Base-by-base conservation (phyloP, 2,329 filamentous ascomycete genomes). In the Curvularia sp. region DNA sequence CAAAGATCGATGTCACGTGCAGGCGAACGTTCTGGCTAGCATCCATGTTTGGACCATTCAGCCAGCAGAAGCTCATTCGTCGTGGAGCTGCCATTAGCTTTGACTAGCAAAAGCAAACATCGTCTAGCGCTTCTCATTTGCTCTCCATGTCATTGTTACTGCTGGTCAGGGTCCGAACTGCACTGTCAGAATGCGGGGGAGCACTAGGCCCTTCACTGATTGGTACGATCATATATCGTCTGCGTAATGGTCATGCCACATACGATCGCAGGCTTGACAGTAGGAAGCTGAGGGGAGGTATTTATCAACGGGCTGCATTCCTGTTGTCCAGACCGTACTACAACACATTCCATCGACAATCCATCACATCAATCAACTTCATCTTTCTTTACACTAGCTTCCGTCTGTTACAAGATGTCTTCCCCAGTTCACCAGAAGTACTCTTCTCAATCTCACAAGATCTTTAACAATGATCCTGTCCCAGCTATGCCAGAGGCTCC, bases 361-460 rank as follows among this genome's bases (percentile, higher is more conserved):
- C 12, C 12, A 22, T 30, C 33, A 30, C 8, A 13, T 2, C 5
- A 13, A 22, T 7, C 20, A 12, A 28, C 1, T 12, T 20, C 7
- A 15, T 5, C 10, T 15, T 1, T 6, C 5, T n/a, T 18, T 0
- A 47, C 9, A 3, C 8, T 30, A 8, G 10, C 5, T 41, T 12
- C 12, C 5, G 6, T n/a, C 15, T 2, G 13, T 15, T 38, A 26
- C 46, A 50, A 20, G 13, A 77, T 77, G 75, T 73, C 75, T 61
- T 76, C 73, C 46, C 73, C 75, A 60, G 73, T 77, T 57, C 73
- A 76, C 49, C 75, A 77, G 53, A 77, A 77, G 52, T 76, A 76
- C 59, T 72, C 74, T 30, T 66, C 67, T 15, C 75, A 77, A 48
- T 73, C 51, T 42, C 70, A 76, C 62, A 75, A 68, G 52, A 24